phyloP scores from a whole-genome alignment of 2,329 filamentous ascomycete species.

The Chaetomium sp. region DNA sequence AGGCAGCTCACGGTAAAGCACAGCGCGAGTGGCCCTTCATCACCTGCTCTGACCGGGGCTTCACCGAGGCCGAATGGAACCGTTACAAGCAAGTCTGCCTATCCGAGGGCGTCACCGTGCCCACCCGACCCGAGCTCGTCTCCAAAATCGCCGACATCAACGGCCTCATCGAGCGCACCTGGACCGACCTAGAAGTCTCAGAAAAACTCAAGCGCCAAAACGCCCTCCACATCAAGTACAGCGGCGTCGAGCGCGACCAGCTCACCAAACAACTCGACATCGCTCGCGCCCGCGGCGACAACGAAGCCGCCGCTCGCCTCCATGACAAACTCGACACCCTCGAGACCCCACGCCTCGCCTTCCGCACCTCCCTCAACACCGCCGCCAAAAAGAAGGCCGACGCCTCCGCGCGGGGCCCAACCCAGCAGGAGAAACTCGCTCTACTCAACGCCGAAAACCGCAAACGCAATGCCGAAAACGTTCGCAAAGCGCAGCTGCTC shows the following conservation, averaged over 20 bases:
- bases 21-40: conserved; percentile 85
- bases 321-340: conserved; percentile 57
- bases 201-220: conserved; percentile 69
- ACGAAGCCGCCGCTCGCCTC: conserved; percentile 46
- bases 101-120: conserved; percentile 64
- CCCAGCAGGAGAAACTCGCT: conserved; percentile 75
- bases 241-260: conserved; percentile 60
- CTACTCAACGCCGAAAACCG: conserved; percentile 81
- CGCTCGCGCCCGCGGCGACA: conserved; percentile 58
- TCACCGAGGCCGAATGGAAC: conserved; percentile 79
- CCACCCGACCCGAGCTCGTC: conserved; percentile 62
- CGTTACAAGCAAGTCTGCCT: conserved; percentile 71
- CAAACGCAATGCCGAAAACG: conserved; percentile 74
- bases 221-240: conserved; percentile 58
- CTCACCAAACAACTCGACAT: conserved; percentile 59
- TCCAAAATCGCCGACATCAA: conserved; percentile 79
- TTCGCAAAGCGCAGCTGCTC: conserved; percentile 83
- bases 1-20: conserved; percentile 74
- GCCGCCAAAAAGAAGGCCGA: conserved; percentile 39
- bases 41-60: conserved; percentile 74
- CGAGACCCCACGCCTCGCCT: conserved; percentile 65
- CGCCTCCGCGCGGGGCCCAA: conserved; percentile 37
- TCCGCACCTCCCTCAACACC: conserved; percentile 55
- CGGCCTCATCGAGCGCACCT: conserved; percentile 67
- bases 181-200: conserved; percentile 77